Evolutionary conservation across 1,284 basidiomycete species (phyloP).

Genomic region (Microbotryum intermedium): DNA sequence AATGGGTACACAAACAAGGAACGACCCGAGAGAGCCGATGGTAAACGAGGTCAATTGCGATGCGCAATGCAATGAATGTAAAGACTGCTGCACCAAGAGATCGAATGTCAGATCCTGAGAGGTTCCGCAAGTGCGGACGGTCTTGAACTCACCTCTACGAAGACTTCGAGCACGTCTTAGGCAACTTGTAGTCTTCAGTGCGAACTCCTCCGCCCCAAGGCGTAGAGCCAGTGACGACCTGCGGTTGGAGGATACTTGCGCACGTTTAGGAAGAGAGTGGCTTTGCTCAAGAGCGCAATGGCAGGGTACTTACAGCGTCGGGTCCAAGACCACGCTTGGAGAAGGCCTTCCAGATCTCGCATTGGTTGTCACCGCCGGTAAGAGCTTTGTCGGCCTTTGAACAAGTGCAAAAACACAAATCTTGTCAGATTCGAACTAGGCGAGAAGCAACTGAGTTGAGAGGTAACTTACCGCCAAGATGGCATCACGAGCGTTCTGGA

Average conservation of each 20-base stretch:
- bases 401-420: background rate
- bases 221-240: slow-evolving; percentile 17
- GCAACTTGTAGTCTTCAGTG: slow-evolving; percentile 44
- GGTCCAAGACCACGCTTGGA: slow-evolving; percentile 68
- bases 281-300: too few species aligned
- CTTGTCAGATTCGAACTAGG: background rate
- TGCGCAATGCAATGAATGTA: too few species aligned
- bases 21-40: too few species aligned
- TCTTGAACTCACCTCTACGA: too few species aligned
- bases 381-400: slow-evolving; percentile 74
- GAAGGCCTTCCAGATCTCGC: slow-evolving; percentile 82
- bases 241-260: too few species aligned
- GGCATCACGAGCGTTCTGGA: slow-evolving; percentile 86
- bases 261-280: background rate
- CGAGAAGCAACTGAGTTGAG: too few species aligned
- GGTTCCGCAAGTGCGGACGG: too few species aligned
- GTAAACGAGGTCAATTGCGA: too few species aligned
- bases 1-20: too few species aligned
- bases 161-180: slow-evolving; percentile 28
- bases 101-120: too few species aligned
- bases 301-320: slow-evolving; percentile 47
- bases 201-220: slow-evolving; percentile 71
- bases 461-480: slow-evolving; percentile 51
- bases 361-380: slow-evolving; percentile 86
- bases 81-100: too few species aligned